Evolutionary conservation across 441 rosid genomes (phyloP).

Genomic region (Pelargonium cotyledonis): DNA sequence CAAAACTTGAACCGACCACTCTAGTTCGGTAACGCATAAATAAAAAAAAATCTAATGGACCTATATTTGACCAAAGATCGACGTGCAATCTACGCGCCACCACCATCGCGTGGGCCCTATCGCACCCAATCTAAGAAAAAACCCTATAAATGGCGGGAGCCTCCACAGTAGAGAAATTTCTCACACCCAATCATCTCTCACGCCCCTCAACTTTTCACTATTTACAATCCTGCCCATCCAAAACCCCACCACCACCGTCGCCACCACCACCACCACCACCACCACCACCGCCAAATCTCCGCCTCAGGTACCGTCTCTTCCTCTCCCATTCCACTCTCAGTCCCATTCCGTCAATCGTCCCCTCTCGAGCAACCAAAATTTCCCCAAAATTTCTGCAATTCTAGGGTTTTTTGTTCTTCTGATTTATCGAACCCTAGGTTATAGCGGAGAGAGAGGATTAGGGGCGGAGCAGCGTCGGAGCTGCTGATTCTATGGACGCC

Average conservation of each 20-base stretch:
- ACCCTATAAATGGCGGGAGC: constrained; percentile 7
- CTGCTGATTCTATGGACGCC: constrained; percentile 55
- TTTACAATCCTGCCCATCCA: not conserved
- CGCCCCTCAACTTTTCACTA: constrained; percentile 1
- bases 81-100: not conserved
- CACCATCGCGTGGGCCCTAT: not conserved
- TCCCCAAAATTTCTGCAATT: not conserved
- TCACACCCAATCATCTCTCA: not conserved
- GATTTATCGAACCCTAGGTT: constrained; percentile 22
- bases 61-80: not conserved
- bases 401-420: constrained; percentile 9
- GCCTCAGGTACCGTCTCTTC: not conserved
- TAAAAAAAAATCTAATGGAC: not conserved
- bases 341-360: not conserved
- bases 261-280: constrained; percentile 9
- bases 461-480: constrained; percentile 24
- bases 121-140: not conserved
- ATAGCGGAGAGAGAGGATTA: constrained; percentile 15
- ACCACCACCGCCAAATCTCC: not conserved
- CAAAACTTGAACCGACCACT: too few species aligned
- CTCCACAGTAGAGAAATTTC: not conserved
- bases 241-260: constrained; percentile 20
- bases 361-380: not conserved
- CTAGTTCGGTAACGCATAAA: too few species aligned
- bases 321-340: constrained; percentile 10